Evolutionary conservation across 1,284 basidiomycete genomes (phyloP).

Genomic region (Naganishia sp.): DNA sequence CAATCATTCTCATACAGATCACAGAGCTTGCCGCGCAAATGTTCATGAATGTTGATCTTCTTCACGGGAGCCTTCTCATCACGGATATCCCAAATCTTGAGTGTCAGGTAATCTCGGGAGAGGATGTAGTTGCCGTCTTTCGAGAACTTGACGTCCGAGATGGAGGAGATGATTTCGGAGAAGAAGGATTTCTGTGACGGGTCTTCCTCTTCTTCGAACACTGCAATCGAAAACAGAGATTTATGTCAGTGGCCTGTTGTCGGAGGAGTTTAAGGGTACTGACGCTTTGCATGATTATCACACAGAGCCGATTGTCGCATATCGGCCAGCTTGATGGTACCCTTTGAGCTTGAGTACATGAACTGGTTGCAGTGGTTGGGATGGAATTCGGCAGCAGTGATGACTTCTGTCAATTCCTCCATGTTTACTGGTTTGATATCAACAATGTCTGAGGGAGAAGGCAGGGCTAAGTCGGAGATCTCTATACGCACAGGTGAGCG

Average conservation of each 20-base stretch:
- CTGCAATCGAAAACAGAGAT: slow-evolving; percentile 58
- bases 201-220: slow-evolving; percentile 98
- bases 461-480: not conserved
- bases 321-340: slow-evolving; percentile 99
- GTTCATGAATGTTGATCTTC: slow-evolving; percentile 98
- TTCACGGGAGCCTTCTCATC: slow-evolving; percentile 97
- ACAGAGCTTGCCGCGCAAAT: slow-evolving; percentile 94
- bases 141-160: slow-evolving; percentile 99
- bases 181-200: slow-evolving; percentile 98
- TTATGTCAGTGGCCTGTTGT: no score
- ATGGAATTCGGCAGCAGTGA: slow-evolving; percentile 98
- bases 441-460: slow-evolving; percentile 76
- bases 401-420: slow-evolving; percentile 99
- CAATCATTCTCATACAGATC: slow-evolving; percentile 99
- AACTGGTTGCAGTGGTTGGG: slow-evolving; percentile 97
- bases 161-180: slow-evolving; percentile 99
- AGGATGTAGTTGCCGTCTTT: slow-evolving; percentile 96
- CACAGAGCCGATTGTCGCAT: slow-evolving; percentile 98
- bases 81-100: slow-evolving; percentile 99
- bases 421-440: slow-evolving; percentile 99
- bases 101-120: slow-evolving; percentile 92
- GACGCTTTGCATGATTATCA: slow-evolving; percentile 94
- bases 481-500: not conserved
- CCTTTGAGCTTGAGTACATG: slow-evolving; percentile 99
- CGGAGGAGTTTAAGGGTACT: no score